These are phyloP conservation scores for Colletotrichum sp. DNA, from an alignment of 2,329 filamentous ascomycete genomes.

Conservation along the genomic window DNA sequence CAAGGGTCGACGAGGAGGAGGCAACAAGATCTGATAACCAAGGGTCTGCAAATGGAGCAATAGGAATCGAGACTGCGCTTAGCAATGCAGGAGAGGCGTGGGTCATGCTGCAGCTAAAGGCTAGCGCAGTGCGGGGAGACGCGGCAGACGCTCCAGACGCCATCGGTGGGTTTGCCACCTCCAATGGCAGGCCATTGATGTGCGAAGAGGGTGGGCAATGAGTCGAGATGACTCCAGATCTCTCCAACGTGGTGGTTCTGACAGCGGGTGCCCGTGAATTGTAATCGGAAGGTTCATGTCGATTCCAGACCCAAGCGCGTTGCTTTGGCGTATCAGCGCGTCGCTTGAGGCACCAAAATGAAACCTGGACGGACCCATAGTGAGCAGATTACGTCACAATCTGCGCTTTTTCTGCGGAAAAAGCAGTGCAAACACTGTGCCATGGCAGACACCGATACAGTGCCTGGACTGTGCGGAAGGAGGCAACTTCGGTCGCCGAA, in stretches of 20 bases:
- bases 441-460: fast-evolving
- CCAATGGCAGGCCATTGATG: background rate
- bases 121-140: constrained; percentile 13
- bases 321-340: constrained; percentile 9
- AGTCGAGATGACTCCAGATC: background rate
- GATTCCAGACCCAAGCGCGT: constrained; percentile 7
- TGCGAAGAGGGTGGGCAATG: background rate
- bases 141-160: constrained; percentile 8
- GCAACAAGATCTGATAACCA: background rate
- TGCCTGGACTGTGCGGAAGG: background rate
- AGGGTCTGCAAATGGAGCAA: background rate
- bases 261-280: background rate
- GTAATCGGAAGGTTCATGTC: background rate
- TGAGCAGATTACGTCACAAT: constrained; percentile 20
- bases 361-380: constrained; percentile 13
- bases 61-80: background rate
- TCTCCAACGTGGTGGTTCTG: background rate
- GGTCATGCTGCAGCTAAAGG: constrained; percentile 11
- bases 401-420: background rate
- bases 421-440: background rate
- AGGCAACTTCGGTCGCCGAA: background rate
- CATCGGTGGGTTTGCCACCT: background rate
- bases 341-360: constrained; percentile 3
- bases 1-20: background rate
- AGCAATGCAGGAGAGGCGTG: background rate